Conservation (phyloP, 2,329 filamentous ascomycete genomes). For the Xenoacremonium recifei region DNA sequence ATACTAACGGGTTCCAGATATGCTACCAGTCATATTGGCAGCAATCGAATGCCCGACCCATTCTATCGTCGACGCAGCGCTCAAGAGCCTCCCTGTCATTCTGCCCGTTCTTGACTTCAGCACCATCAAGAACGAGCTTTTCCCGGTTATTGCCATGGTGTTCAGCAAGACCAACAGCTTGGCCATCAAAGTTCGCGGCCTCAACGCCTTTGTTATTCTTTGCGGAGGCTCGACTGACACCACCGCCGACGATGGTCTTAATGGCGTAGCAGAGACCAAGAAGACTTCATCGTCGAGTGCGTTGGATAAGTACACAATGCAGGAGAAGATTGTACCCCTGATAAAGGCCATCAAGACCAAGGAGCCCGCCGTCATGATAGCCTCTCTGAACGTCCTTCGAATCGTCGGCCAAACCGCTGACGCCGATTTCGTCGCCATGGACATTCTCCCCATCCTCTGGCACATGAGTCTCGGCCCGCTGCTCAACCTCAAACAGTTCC, state of each 20-base stretch:
- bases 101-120: constrained; percentile 90
- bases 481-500: constrained; percentile 84
- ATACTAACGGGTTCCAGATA: too few relatives aligned
- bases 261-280: constrained; percentile 63
- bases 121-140: constrained; percentile 95
- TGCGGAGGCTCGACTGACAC: constrained; percentile 71
- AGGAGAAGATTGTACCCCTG: constrained; percentile 92
- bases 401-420: constrained; percentile 83
- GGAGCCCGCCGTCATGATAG: constrained; percentile 96
- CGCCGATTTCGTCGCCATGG: constrained; percentile 86
- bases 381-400: constrained; percentile 78
- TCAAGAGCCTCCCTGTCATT: constrained; percentile 76
- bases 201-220: constrained; percentile 86
- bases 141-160: constrained; percentile 84
- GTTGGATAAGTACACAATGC: constrained; percentile 95
- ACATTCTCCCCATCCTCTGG: constrained; percentile 89
- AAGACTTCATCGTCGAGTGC: constrained; percentile 71
- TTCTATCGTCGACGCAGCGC: constrained; percentile 79
- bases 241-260: constrained; percentile 66
- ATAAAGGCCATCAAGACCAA: constrained; percentile 95
- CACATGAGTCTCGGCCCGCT: constrained; percentile 86
- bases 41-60: constrained; percentile 89
- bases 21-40: constrained; percentile 79
- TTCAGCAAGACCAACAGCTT: constrained; percentile 93
- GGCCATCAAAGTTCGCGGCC: constrained; percentile 87